A percentile compares a stretch with the other conserved stretches of the same genome.
These are phyloP conservation scores for Mrakia frigida DNA, from an alignment of 768 basidiomycete genomes.

Conservation along the genomic window DNA sequence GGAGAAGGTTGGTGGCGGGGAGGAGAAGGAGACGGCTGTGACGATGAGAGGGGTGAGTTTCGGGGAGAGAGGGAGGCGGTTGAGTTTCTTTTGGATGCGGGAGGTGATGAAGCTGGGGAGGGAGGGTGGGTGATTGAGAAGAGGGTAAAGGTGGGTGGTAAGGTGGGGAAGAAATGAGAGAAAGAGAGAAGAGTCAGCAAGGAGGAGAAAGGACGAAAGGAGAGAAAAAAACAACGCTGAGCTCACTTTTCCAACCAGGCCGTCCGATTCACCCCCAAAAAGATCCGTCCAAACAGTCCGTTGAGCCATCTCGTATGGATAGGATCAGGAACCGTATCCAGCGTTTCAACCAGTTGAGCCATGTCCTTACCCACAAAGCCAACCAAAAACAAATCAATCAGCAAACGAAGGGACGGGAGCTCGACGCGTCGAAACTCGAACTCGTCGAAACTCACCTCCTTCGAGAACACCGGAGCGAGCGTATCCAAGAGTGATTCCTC, in stretches of 20 bases:
- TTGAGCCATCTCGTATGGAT: conserved; percentile 98
- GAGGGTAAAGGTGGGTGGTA: too few species aligned
- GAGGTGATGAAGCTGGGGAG: conserved; percentile 20
- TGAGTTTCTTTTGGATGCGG: conserved; percentile 24
- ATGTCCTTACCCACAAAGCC: conserved; percentile 58
- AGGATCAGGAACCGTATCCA: conserved; percentile 91
- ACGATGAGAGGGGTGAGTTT: conserved; percentile 25
- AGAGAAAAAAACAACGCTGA: neutral
- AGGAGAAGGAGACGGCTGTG: conserved; percentile 19
- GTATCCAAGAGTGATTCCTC: conserved; percentile 46
- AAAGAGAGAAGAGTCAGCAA: neutral
- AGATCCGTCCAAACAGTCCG: conserved; percentile 83
- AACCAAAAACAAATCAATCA: conserved; percentile 58
- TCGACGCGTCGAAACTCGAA: neutral
- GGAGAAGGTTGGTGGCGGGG: conserved; percentile 56
- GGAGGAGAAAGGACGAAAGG: too few species aligned
- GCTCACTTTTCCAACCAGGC: conserved; percentile 58
- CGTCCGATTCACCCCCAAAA: conserved; percentile 87
- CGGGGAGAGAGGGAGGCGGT: conserved; percentile 13
- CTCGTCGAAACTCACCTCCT: conserved; percentile 17
- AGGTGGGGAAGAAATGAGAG: too few species aligned
- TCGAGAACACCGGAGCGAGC: conserved; percentile 52
- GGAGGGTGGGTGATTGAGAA: too few species aligned
- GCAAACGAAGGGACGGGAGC: conserved; percentile 51
- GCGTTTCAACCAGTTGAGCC: conserved; percentile 69